phyloP scores from a whole-genome alignment of 371 early-diverging fungal genomes.

The Mucor plumbeus region DNA sequence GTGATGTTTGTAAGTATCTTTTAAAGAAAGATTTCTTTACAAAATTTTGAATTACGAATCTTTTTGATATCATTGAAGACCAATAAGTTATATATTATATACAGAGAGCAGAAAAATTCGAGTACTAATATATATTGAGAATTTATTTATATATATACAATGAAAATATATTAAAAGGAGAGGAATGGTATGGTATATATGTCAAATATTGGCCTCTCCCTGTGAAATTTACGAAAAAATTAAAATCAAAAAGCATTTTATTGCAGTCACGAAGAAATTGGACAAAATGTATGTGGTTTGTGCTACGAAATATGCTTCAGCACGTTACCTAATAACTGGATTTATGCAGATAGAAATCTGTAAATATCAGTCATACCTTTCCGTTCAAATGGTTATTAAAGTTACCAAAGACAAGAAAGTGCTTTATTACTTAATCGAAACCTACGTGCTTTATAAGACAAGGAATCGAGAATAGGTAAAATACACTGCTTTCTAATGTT shows the following conservation, averaged over 20 bases:
- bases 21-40: neutral
- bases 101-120: neutral
- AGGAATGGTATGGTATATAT: neutral
- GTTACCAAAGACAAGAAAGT: no score
- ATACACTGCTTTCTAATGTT: no score
- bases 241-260: neutral
- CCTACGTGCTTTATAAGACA: no score
- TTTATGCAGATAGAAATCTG: no score
- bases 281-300: no score
- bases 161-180: conserved; percentile 3
- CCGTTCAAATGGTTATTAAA: no score
- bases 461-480: no score
- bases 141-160: neutral
- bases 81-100: neutral
- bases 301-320: no score
- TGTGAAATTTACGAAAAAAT: neutral
- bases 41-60: conserved; percentile 3
- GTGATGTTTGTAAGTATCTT: conserved; percentile 3
- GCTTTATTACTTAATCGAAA: no score
- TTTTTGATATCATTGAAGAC: conserved; percentile 11
- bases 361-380: no score
- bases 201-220: conserved; percentile 7
- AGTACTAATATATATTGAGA: neutral
- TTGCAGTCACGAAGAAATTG: neutral
- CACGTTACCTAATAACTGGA: no score